Conservation (phyloP, 176 grass and related monocot genomes). For the Oryza coarctata region DNA sequence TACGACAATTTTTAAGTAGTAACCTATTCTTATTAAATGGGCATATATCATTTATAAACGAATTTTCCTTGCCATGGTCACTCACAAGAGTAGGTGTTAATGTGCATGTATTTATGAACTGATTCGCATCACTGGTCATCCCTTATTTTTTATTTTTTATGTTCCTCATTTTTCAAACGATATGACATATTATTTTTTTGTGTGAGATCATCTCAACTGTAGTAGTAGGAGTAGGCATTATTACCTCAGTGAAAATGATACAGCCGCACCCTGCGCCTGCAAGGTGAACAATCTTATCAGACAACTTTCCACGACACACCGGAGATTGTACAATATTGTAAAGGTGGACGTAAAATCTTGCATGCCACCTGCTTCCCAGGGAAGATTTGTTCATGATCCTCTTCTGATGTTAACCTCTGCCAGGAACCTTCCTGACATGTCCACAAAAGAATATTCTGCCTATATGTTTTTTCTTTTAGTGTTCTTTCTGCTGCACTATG, state of each 20-base stretch:
- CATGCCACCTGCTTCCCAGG: slow-evolving; percentile 26
- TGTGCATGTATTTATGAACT: no score
- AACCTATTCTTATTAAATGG: no score
- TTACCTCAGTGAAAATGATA: slow-evolving; percentile 21
- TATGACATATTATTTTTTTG: not conserved
- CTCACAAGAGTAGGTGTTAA: no score
- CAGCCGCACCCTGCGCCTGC: not conserved
- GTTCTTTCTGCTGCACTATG: not conserved
- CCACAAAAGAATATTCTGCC: not conserved
- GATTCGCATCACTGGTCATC: no score
- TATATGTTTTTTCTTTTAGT: no score
- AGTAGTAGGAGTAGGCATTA: not conserved
- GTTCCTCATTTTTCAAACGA: not conserved
- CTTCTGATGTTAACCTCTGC: not conserved
- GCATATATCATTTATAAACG: no score
- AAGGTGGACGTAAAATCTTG: slow-evolving; percentile 2
- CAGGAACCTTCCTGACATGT: not conserved
- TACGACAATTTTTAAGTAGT: no score
- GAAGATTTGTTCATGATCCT: slow-evolving; percentile 9
- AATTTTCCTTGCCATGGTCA: no score
- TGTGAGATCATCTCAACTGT: not conserved
- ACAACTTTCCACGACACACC: not conserved
- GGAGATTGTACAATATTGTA: not conserved
- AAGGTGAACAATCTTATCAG: not conserved
- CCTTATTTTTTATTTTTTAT: no score